These are phyloP conservation scores for Naganishia sp. DNA, from an alignment of 1,284 basidiomycete species.

Conservation along the genomic window DNA sequence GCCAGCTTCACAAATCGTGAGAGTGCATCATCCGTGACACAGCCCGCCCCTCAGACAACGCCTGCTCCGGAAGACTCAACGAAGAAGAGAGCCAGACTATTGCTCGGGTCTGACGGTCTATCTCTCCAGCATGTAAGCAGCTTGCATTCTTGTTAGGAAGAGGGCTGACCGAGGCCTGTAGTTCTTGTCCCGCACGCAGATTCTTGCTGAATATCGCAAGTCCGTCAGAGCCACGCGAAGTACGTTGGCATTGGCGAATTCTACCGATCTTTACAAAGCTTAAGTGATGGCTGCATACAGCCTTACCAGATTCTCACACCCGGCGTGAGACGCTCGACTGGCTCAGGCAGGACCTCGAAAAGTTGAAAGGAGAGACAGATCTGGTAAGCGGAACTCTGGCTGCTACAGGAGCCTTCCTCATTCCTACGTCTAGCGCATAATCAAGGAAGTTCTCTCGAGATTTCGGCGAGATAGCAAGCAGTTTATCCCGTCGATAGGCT, in stretches of 20 bases:
- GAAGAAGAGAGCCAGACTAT: background rate
- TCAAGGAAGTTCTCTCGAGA: conserved; percentile 22
- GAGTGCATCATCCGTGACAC: background rate
- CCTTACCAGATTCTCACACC: conserved; percentile 48
- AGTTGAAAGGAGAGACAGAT: conserved; percentile 42
- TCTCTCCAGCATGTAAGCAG: conserved; percentile 45
- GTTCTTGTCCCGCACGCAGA: conserved; percentile 50
- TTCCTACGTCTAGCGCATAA: conserved; percentile 1
- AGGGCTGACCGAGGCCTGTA: conserved; percentile 30
- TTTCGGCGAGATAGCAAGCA: conserved; percentile 31
- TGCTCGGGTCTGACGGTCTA: conserved; percentile 33
- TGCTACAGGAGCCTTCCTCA: too few species aligned
- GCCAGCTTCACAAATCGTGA: too few species aligned
- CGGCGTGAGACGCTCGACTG: conserved; percentile 52
- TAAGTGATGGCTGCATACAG: conserved; percentile 35
- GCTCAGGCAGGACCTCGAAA: conserved; percentile 48
- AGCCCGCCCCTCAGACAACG: background rate
- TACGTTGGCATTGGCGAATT: conserved; percentile 21
- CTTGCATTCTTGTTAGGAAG: conserved; percentile 1
- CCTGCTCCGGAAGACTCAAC: background rate
- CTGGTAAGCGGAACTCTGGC: conserved; percentile 40
- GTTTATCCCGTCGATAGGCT: conserved; percentile 28
- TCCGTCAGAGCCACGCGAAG: conserved; percentile 51
- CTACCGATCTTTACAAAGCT: too few species aligned
- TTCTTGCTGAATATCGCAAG: conserved; percentile 48